Evolutionary conservation across 169 alveolate genomes (phyloP), one percentile per base, ranked within the genome.

Genomic region (Theileria orientalis): DNA sequence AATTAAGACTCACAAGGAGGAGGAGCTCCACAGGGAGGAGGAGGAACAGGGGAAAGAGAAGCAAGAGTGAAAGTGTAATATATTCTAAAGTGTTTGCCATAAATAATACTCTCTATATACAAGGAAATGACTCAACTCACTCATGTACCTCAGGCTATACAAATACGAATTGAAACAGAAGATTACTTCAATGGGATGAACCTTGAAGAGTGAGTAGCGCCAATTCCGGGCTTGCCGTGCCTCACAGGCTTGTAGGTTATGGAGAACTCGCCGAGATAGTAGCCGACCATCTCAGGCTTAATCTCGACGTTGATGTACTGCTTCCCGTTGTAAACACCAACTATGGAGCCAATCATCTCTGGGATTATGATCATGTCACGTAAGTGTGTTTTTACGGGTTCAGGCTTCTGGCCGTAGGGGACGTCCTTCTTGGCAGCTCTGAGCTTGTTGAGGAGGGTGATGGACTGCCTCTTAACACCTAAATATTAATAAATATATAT

Each of bases 161-260:
- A 25, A 51, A 8, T 51, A 51, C 32, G 9, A 25, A 23, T 21
- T 51, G 32, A 23, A 6, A 1, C 27, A 56, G 21, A 49, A 30
- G 52, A 70, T 68, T 75, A 96, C 90, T 94, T 96, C 63, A 94
- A 93, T 35, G 98, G 96, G 46, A 95, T 94, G 90, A 94, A 94
- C 74, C 97, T 92, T 76, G 98, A 96, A 29, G 97, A 93, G 90
- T 95, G 96, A 61, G 98, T 94, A 35, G 98, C 98, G 27, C 99
- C 99, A 37, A 96, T 96, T 46, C 99, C 99, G 40, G 99, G 98
- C 74, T 96, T 96, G 51, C 99, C 99, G 92, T 97, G 99, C 76
- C 95, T 93, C 56, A 96, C 97, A 80, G 99, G 99, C 93, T 96
- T 97, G 97, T 98, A 98, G 51, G 99, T 96, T 85, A 98, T 94